Base-by-base conservation (phyloP, 2,329 filamentous ascomycete genomes). In the Fusarium goolgardi region DNA sequence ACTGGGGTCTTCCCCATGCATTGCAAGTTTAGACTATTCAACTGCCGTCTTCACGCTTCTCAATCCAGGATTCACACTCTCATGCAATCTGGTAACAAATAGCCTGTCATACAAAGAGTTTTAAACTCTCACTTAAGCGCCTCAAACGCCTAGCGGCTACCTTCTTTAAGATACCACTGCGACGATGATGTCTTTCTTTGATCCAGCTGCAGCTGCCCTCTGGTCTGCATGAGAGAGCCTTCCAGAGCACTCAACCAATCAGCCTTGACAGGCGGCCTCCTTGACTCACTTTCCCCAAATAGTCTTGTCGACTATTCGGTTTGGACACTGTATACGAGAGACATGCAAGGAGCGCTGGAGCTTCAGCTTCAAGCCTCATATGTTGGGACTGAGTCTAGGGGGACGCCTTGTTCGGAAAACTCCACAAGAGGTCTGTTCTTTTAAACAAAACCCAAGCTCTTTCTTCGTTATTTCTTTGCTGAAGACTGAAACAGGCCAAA, bases 291-390 rank as follows among this genome's bases (percentile, higher is more conserved):
- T 18, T 13, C 20, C 18, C 11, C 21, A 35, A 54, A n/a, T 29
- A 45, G 32, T 31, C 32, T 13, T 37, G 16, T 15, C 23, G 40
- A n/a, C 32, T n/a, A 20, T 20, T 40, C 34, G 23, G 53, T 25
- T 13, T 20, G 25, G 47, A 43, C 43, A 52, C 55, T 40, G 45
- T 61, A 37, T 27, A n/a, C n/a, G 10, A 18, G 31, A 63, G 59
- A 45, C 59, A 57, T 31, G 13, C 10, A 32, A 37, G 29, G 44
- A 35, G 37, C 44, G 46, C 47, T 34, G 32, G 23, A 23, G n/a
- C 31, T 49, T 45, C 46, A 51, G 52, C 51, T 66, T 39, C 32
- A 52, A 60, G 65, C 46, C 47, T 58, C 40, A 34, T 12, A 41
- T 20, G 23, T 31, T 53, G 32, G 20, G 31, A 45, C 20, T 32